These are phyloP conservation scores for Termitomyces sp. DNA, from an alignment of 768 basidiomycete genomes.

Conservation along the genomic window DNA sequence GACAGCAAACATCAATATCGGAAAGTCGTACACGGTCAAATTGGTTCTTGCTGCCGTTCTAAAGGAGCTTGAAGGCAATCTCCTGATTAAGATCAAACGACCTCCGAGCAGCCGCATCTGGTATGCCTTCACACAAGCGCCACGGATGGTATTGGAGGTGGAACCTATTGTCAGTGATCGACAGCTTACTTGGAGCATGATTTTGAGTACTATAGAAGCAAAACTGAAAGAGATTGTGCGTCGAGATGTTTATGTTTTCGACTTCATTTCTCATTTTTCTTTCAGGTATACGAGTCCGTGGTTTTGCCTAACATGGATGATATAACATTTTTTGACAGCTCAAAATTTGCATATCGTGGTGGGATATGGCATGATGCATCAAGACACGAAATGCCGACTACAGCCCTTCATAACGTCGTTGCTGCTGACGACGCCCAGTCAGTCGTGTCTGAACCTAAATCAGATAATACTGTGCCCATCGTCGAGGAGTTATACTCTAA, in stretches of 20 bases:
- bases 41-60: constrained; percentile 86
- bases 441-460: constrained; percentile 33
- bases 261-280: constrained; percentile 3
- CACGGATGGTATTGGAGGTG: constrained; percentile 84
- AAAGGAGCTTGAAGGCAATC: constrained; percentile 87
- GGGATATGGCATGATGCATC: constrained; percentile 86
- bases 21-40: constrained; percentile 87
- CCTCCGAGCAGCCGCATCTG: constrained; percentile 95
- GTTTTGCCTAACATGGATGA: constrained; percentile 99
- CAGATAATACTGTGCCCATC: constrained; percentile 16
- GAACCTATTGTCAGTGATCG: constrained; percentile 94
- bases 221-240: constrained; percentile 84
- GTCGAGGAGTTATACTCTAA: constrained; percentile 1
- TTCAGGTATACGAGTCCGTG: constrained; percentile 87
- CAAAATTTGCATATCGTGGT: constrained; percentile 60
- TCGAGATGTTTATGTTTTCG: not conserved
- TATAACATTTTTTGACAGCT: constrained; percentile 90
- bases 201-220: constrained; percentile 85
- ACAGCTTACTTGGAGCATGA: constrained; percentile 93
- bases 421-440: constrained; percentile 26
- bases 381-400: constrained; percentile 32
- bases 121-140: constrained; percentile 92
- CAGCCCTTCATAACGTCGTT: constrained; percentile 13
- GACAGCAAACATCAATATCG: constrained; percentile 81
- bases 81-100: constrained; percentile 87